Percentiles rank a stretch among this genome's conserved stretches.
Conservation (phyloP, 768 basidiomycete genomes). For the Infundibulicybe gibba region DNA sequence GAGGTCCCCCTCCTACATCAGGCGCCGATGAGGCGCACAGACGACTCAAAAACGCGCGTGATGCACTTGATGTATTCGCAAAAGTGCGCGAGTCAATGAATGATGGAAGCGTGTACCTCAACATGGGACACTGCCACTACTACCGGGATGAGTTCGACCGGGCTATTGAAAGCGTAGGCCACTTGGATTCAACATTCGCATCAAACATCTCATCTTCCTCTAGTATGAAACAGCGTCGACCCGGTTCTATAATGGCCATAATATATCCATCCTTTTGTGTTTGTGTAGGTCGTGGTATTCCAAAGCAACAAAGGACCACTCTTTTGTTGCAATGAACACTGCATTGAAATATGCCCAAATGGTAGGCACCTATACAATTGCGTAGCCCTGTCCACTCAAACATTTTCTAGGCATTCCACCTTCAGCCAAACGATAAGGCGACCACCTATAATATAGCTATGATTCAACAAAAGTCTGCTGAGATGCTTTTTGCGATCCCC, state of each 20-base stretch:
- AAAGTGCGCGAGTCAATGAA: constrained; percentile 86
- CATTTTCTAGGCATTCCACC: constrained; percentile 65
- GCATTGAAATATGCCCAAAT: constrained; percentile 81
- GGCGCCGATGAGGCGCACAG: constrained; percentile 60
- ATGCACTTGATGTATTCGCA: constrained; percentile 86
- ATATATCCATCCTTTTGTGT: constrained; percentile 76
- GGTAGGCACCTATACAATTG: constrained; percentile 34
- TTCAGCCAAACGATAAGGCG: constrained; percentile 87
- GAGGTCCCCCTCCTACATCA: constrained; percentile 40
- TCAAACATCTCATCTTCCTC: constrained; percentile 1
- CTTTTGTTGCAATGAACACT: constrained; percentile 75
- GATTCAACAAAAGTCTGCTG: constrained; percentile 95
- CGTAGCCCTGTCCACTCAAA: constrained; percentile 2
- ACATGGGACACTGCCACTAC: constrained; percentile 96
- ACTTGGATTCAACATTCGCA: not conserved
- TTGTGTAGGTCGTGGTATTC: constrained; percentile 93
- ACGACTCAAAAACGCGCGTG: constrained; percentile 71
- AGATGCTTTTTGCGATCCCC: constrained; percentile 74
- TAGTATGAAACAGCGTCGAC: constrained; percentile 92
- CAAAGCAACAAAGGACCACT: constrained; percentile 88
- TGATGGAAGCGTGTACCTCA: constrained; percentile 84
- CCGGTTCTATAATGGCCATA: constrained; percentile 71
- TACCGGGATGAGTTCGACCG: constrained; percentile 91
- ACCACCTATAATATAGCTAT: constrained; percentile 95
- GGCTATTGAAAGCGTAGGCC: constrained; percentile 89